Base-by-base conservation (phyloP, 23 red algal species). In the Chondrus crispus region DNA sequence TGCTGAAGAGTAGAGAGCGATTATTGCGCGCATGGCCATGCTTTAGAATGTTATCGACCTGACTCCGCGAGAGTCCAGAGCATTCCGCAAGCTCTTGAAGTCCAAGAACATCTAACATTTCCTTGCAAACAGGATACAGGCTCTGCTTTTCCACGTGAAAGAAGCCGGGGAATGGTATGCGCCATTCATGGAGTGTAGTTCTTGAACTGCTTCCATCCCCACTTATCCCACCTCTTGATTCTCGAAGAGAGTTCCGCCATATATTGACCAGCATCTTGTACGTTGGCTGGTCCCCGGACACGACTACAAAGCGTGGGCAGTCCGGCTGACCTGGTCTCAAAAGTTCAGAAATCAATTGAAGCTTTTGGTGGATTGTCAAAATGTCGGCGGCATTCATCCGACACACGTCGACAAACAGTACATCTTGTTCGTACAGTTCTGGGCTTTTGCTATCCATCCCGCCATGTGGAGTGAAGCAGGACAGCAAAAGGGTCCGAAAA, bases 141-240 rank as follows among this genome's bases (percentile, higher is more conserved):
- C 69, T 40, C 22, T 74, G 69, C 22, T 74, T 74, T 35, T 74
- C 69, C 12, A 74, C 10, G 36, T 74, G 69, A 40, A 74, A 74
- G 7, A 74, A 35, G n/a, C 69, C 69, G 5, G 69, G 37, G 37
- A 74, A 43, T 5, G 69, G 29, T 5, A 74, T 43, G n/a, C 43
- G n/a, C 12, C 9, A 74, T 39, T 74, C 69, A 40, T 41, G 69
- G 9, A 39, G 20, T 12, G 9, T 18, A 5, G 14, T 7, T n/a
- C 13, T 33, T 37, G 5, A 11, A 40, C 32, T 41, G n/a, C 37
- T 74, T 6, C 48, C 7, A 6, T 18, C 69, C 12, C 43, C 2
- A 12, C 10, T 4, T 24, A 48, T 78, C 32, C 33, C 74, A 36
- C 46, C 57, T 16, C 20, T 32, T 28, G 74, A 24, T 39, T 74